phyloP scores from a whole-genome alignment of 1,284 basidiomycete genomes.

The Inonotus hispidus region DNA sequence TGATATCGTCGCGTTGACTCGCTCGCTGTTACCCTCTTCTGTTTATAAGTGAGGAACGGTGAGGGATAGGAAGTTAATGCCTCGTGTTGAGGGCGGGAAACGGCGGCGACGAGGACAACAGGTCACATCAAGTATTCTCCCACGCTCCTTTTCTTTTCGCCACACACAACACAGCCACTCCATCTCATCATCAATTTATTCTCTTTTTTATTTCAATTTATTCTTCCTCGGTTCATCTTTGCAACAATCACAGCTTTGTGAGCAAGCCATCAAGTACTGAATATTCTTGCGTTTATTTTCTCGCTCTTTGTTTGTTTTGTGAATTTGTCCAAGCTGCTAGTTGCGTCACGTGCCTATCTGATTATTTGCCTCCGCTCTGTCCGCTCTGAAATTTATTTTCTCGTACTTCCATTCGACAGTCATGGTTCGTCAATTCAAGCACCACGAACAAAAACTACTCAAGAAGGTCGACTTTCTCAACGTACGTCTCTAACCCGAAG shows the following conservation, averaged over 20 bases:
- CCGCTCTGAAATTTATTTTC: background rate
- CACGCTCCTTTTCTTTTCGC: slow-evolving; percentile 1
- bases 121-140: background rate
- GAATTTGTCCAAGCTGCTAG: background rate
- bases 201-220: background rate
- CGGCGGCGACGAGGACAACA: background rate
- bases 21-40: too few relatives aligned
- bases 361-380: background rate
- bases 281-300: background rate
- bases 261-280: too few relatives aligned
- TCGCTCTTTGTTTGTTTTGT: background rate
- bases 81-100: background rate
- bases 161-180: slow-evolving; percentile 1
- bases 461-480: slow-evolving; percentile 94
- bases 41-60: too few relatives aligned
- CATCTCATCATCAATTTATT: background rate
- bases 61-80: background rate
- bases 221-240: background rate
- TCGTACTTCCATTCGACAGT: background rate
- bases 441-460: slow-evolving; percentile 90
- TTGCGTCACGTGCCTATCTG: background rate
- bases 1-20: too few relatives aligned
- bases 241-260: too few relatives aligned
- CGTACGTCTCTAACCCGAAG: slow-evolving; percentile 38
- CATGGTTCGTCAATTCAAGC: slow-evolving; percentile 87